A percentile compares a stretch with the other conserved stretches of the same genome.
Evolutionary conservation across 73 alveolate genomes (phyloP).

Genomic region (Paramecium octaurelia): DNA sequence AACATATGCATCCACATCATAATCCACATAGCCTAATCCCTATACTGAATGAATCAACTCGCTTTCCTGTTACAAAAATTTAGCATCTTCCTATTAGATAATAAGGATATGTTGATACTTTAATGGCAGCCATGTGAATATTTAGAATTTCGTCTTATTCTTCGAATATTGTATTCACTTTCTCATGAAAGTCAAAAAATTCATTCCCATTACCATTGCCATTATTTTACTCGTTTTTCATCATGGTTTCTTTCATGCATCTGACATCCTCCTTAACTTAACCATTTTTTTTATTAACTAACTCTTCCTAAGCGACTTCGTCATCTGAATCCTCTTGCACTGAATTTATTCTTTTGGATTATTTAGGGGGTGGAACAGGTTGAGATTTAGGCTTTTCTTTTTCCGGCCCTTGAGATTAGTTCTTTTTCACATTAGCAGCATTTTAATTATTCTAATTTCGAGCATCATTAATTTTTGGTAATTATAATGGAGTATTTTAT

Average conservation of each 20-base stretch:
- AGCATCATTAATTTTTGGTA: constrained; percentile 22
- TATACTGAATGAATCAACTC: constrained; percentile 85
- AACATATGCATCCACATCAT: constrained; percentile 91
- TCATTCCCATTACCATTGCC: constrained; percentile 59
- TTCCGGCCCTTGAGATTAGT: constrained; percentile 44
- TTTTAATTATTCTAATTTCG: neutral
- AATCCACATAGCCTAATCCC: constrained; percentile 80
- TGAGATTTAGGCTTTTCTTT: constrained; percentile 43
- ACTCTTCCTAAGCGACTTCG: constrained; percentile 61
- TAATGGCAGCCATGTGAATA: constrained; percentile 88
- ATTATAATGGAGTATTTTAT: neutral
- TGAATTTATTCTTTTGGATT: constrained; percentile 70
- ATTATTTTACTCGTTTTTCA: constrained; percentile 67
- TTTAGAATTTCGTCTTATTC: constrained; percentile 90
- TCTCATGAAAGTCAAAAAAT: constrained; percentile 85
- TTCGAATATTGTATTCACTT: constrained; percentile 83
- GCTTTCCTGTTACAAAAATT: constrained; percentile 92
- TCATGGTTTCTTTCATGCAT: constrained; percentile 71
- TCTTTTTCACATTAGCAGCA: constrained; percentile 67
- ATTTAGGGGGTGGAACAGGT: constrained; percentile 50
- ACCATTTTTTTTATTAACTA: constrained; percentile 60
- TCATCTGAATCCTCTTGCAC: constrained; percentile 63
- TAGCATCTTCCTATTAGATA: constrained; percentile 84
- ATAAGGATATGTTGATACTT: constrained; percentile 25
- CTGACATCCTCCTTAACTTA: constrained; percentile 75